Conservation (phyloP, 805 yeast species). For the Metschnikowia koreensis region DNA sequence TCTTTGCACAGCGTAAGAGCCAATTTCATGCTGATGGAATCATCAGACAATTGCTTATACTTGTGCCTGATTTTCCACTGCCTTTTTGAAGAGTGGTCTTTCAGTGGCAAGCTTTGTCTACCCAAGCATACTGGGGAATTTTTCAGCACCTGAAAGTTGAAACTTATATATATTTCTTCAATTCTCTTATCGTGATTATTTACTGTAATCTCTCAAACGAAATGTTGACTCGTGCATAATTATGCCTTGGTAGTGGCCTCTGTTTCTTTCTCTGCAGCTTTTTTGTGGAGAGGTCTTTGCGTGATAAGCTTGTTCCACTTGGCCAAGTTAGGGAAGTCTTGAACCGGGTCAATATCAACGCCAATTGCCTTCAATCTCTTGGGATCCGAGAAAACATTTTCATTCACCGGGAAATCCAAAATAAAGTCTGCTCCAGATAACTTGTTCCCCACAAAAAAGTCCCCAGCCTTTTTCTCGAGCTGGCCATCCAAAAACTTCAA, state of each 20-base stretch:
- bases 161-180: no score
- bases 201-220: no score
- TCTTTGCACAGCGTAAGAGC: no score
- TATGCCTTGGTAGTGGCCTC: slow-evolving; percentile 1
- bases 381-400: slow-evolving; percentile 16
- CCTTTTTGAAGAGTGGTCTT: slow-evolving; percentile 11
- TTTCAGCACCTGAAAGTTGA: no score
- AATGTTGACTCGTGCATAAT: no score
- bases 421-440: slow-evolving; percentile 41
- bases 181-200: no score
- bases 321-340: slow-evolving; percentile 16
- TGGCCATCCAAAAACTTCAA: slow-evolving; percentile 30
- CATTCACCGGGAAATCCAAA: slow-evolving; percentile 33
- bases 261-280: slow-evolving; percentile 8
- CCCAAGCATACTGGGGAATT: slow-evolving; percentile 16
- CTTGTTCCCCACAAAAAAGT: slow-evolving; percentile 37
- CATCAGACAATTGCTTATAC: background rate
- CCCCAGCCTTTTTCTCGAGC: slow-evolving; percentile 30
- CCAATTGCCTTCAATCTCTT: slow-evolving; percentile 10
- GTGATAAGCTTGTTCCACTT: slow-evolving; percentile 19
- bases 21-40: no score
- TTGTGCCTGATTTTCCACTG: slow-evolving; percentile 6
- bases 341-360: slow-evolving; percentile 5
- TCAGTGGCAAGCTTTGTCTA: slow-evolving; percentile 17
- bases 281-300: slow-evolving; percentile 11